phyloP scores from a whole-genome alignment of 371 early-diverging fungal genomes.

The Ordospora colligata region DNA sequence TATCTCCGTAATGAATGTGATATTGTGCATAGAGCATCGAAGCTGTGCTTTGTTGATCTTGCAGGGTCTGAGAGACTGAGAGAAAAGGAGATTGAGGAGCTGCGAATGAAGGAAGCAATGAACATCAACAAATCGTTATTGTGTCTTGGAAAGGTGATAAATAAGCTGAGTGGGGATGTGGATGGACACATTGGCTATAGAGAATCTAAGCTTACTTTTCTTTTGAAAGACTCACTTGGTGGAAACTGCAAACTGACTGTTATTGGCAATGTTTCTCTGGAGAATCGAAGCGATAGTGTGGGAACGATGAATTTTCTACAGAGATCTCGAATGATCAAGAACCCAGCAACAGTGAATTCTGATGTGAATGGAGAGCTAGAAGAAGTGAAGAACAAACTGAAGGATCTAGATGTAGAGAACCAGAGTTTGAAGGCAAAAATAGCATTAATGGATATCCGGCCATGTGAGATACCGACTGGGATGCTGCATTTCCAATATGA shows the following conservation, averaged over 20 bases:
- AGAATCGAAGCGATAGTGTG: constrained; percentile 46
- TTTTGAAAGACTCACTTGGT: constrained; percentile 66
- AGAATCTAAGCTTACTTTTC: constrained; percentile 67
- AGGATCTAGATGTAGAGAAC: constrained; percentile 51
- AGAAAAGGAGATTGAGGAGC: constrained; percentile 63
- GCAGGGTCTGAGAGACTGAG: constrained; percentile 67
- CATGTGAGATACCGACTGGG: background rate
- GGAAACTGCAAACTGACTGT: constrained; percentile 68
- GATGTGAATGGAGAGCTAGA: constrained; percentile 42
- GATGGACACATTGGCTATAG: constrained; percentile 66
- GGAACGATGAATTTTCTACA: constrained; percentile 56
- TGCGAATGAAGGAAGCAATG: constrained; percentile 64
- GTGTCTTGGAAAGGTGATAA: constrained; percentile 67
- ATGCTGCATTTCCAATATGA: background rate
- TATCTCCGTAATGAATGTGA: constrained; percentile 62
- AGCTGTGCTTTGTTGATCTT: constrained; percentile 67
- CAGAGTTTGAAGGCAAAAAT: constrained; percentile 41
- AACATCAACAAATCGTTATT: constrained; percentile 67
- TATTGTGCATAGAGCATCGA: constrained; percentile 61
- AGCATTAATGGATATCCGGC: background rate
- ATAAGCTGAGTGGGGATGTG: constrained; percentile 64
- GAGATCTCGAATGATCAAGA: constrained; percentile 57
- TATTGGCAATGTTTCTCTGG: constrained; percentile 62
- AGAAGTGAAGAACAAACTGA: constrained; percentile 49
- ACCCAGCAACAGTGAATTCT: constrained; percentile 42